Conservation (phyloP, 148 eudicot genomes). For the Camellia lanceoleosa region DNA sequence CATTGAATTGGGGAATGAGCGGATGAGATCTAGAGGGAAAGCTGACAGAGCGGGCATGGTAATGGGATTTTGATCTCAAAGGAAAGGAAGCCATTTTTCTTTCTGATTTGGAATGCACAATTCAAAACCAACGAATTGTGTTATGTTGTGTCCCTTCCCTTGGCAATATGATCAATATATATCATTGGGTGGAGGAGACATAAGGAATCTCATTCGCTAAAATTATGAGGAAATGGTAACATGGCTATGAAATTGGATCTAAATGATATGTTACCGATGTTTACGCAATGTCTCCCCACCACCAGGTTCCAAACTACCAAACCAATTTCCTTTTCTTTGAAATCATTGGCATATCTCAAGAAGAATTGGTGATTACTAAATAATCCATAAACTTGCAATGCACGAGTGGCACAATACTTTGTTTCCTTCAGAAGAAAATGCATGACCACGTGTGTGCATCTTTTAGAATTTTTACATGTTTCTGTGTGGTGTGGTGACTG, state of each 20-base stretch:
- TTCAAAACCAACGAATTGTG: neutral
- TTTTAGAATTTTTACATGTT: no score
- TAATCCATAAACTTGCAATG: no score
- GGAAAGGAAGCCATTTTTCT: constrained; percentile 18
- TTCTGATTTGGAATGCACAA: neutral
- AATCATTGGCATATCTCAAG: no score
- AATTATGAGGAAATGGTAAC: neutral
- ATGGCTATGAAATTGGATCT: neutral
- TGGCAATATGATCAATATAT: neutral
- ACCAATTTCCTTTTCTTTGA: neutral
- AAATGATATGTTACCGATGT: neutral
- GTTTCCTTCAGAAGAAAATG: no score
- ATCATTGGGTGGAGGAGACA: neutral
- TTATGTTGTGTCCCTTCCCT: neutral
- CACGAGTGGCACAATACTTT: no score
- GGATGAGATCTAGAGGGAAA: constrained; percentile 31
- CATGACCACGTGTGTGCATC: no score
- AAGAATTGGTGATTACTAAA: no score
- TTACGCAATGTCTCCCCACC: constrained; percentile 7
- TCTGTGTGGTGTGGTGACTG: no score
- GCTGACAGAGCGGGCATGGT: constrained; percentile 32
- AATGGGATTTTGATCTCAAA: constrained; percentile 17
- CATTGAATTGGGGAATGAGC: constrained; percentile 21
- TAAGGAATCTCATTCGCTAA: neutral
- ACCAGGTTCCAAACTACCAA: neutral